phyloP scores from a whole-genome alignment of 106 monocot species.

The Agapanthus africanus region DNA sequence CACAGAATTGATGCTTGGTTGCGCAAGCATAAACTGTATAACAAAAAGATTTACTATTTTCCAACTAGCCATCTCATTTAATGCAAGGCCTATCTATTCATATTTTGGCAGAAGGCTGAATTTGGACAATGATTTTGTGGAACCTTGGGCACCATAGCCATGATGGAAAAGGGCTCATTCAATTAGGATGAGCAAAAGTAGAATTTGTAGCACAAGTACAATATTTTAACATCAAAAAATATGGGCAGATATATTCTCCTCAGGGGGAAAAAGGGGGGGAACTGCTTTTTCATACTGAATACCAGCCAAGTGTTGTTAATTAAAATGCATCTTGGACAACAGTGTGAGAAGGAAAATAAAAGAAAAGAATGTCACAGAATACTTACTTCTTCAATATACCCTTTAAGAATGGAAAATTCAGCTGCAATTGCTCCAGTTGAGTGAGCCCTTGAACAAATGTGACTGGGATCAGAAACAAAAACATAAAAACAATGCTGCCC shows the following conservation, averaged over 20 bases:
- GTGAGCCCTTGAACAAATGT: conserved; percentile 75
- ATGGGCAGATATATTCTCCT: neutral
- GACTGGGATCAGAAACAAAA: conserved; percentile 73
- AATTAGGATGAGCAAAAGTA: neutral
- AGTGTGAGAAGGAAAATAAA: neutral
- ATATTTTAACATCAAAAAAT: neutral
- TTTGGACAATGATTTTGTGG: neutral
- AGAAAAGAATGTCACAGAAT: neutral
- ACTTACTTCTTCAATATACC: conserved; percentile 72
- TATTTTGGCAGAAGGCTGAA: neutral
- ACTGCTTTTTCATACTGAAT: neutral
- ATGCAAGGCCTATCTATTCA: neutral
- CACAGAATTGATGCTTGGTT: neutral
- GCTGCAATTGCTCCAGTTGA: conserved; percentile 55
- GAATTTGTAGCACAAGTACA: neutral
- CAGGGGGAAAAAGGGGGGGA: too few species aligned
- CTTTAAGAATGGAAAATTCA: conserved; percentile 54
- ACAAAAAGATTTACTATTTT: neutral
- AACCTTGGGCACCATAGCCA: neutral
- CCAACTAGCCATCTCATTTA: neutral
- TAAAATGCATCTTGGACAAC: neutral
- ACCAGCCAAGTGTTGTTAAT: neutral
- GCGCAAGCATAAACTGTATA: neutral
- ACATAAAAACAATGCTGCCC: conserved; percentile 58
- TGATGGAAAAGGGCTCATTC: neutral